phyloP scores from a whole-genome alignment of 306 rosid species.

The Pyrus bretschneideri region DNA sequence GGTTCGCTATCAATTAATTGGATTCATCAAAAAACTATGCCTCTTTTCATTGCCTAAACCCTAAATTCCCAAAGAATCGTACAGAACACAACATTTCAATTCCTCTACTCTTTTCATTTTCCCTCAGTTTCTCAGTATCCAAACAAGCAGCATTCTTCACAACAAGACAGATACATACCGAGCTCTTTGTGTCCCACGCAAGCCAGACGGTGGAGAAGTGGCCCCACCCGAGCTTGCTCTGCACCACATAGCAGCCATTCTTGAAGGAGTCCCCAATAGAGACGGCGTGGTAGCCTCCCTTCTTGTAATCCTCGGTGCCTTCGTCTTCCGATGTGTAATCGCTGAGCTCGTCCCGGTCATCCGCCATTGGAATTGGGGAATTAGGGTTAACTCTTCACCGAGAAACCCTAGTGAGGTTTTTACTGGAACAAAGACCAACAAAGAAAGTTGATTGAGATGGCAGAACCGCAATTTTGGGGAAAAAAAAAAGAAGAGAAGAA shows the following conservation, averaged over 20 bases:
- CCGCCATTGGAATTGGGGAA: slow-evolving; percentile 20
- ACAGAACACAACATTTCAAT: not conserved
- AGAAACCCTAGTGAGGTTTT: not conserved
- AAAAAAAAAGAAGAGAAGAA: too few relatives aligned
- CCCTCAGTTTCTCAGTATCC: not conserved
- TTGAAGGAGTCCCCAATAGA: slow-evolving; percentile 35
- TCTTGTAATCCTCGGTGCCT: slow-evolving; percentile 35
- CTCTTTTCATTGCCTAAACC: not conserved
- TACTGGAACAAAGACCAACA: not conserved
- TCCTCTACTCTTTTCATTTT: not conserved
- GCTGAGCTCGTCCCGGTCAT: slow-evolving; percentile 24
- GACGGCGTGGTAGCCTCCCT: slow-evolving; percentile 40
- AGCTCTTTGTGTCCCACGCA: slow-evolving; percentile 36
- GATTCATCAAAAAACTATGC: not conserved
- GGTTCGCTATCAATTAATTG: not conserved
- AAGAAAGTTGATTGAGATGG: not conserved
- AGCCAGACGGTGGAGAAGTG: slow-evolving; percentile 47
- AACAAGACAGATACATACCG: slow-evolving; percentile 11
- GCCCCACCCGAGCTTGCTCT: slow-evolving; percentile 44
- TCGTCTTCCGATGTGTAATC: slow-evolving; percentile 35
- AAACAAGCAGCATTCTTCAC: not conserved
- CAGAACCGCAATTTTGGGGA: not conserved
- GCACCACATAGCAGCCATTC: slow-evolving; percentile 36
- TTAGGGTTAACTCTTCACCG: not conserved
- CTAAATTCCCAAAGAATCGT: not conserved